phyloP scores from a whole-genome alignment of 164 flowering plant genomes.

The Magnolia changhungtana region DNA sequence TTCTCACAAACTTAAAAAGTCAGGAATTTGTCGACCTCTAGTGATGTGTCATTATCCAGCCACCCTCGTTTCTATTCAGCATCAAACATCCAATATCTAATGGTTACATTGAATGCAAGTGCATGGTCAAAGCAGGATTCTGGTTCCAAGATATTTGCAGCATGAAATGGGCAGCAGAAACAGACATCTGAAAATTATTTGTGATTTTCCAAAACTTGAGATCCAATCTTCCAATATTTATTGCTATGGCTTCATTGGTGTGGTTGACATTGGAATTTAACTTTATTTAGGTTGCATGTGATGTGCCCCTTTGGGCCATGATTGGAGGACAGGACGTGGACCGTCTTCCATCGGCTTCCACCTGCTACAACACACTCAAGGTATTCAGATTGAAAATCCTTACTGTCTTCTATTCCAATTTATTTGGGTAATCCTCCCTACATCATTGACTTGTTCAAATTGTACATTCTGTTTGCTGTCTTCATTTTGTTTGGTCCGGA shows the following conservation, averaged over 20 bases:
- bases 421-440: neutral
- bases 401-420: neutral
- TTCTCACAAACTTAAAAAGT: too few relatives aligned
- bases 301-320: conserved; percentile 80
- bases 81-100: too few relatives aligned
- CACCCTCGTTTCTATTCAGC: too few relatives aligned
- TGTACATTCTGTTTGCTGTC: neutral
- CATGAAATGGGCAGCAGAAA: too few relatives aligned
- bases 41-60: too few relatives aligned
- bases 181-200: too few relatives aligned
- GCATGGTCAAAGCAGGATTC: too few relatives aligned
- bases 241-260: neutral
- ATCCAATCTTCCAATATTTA: too few relatives aligned
- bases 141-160: too few relatives aligned
- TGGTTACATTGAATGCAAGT: too few relatives aligned
- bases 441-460: neutral
- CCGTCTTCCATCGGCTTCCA: conserved; percentile 97
- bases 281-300: conserved; percentile 63
- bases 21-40: too few relatives aligned
- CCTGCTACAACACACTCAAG: conserved; percentile 98
- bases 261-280: neutral
- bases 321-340: conserved; percentile 97
- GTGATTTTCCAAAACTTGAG: too few relatives aligned
- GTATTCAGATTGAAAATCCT: conserved; percentile 26
- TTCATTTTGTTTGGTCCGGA: neutral